Percentiles rank a stretch among this genome's conserved stretches.
phyloP scores from a whole-genome alignment of 2,329 filamentous ascomycete species.

The Metarhizium sp. region DNA sequence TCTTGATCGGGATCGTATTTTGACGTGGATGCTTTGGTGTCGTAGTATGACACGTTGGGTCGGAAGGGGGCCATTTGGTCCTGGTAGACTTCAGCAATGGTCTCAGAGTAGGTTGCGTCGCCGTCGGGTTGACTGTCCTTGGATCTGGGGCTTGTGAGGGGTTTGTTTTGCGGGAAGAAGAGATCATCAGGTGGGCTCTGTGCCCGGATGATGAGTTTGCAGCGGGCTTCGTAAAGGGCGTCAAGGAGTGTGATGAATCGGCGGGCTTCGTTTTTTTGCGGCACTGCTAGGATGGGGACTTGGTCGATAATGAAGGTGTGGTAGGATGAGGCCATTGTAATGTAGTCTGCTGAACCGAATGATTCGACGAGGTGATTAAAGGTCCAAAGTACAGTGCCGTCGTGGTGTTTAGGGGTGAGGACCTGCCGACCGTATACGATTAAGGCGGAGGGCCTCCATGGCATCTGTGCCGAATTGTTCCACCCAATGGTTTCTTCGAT shows the following conservation, averaged over 20 bases:
- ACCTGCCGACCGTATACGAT: constrained; percentile 57
- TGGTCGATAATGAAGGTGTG: constrained; percentile 68
- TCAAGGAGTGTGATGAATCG: constrained; percentile 74
- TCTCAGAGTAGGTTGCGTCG: constrained; percentile 34
- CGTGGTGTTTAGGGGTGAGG: constrained; percentile 45
- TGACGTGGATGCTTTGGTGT: constrained; percentile 32
- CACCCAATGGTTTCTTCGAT: constrained; percentile 16
- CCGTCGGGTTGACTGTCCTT: constrained; percentile 7
- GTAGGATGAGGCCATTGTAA: constrained; percentile 69
- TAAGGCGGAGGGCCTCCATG: constrained; percentile 34
- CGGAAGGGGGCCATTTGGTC: constrained; percentile 69
- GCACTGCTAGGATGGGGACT: constrained; percentile 55
- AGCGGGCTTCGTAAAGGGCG: constrained; percentile 72
- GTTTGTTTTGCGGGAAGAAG: constrained; percentile 59
- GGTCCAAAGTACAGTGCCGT: constrained; percentile 53
- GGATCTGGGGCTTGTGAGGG: background rate
- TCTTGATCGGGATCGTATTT: constrained; percentile 48
- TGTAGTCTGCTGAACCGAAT: constrained; percentile 74
- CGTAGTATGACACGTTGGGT: constrained; percentile 65
- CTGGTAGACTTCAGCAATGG: constrained; percentile 61
- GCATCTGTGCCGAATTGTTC: constrained; percentile 10
- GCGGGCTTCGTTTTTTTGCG: constrained; percentile 72
- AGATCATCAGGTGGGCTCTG: constrained; percentile 60
- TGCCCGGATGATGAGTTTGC: constrained; percentile 63
- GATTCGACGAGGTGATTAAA: constrained; percentile 59